Percentiles rank a stretch among this genome's conserved stretches.
Evolutionary conservation across 1,284 basidiomycete genomes (phyloP).

Genomic region (Pascua sp.): DNA sequence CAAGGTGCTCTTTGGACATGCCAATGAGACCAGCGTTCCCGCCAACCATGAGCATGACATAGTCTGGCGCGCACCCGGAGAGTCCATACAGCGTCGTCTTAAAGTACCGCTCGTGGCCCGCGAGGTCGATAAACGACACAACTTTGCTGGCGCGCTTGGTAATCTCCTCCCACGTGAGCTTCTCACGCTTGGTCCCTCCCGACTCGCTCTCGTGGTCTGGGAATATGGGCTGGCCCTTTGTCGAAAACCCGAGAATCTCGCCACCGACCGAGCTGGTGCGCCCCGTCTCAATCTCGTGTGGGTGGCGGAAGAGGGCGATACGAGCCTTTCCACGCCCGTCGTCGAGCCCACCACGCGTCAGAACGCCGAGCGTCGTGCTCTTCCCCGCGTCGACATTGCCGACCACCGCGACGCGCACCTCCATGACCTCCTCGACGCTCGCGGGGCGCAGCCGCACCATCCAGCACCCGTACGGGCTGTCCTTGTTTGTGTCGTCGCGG

Average conservation of each 20-base stretch:
- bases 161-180: constrained; percentile 94
- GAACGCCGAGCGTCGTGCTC: constrained; percentile 77
- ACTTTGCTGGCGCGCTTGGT: constrained; percentile 86
- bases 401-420: constrained; percentile 91
- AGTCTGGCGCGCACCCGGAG: constrained; percentile 90
- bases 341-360: constrained; percentile 72
- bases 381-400: constrained; percentile 87
- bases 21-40: constrained; percentile 92
- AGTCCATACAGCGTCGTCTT: constrained; percentile 93
- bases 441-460: constrained; percentile 41
- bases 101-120: constrained; percentile 75
- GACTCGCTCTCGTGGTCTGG: constrained; percentile 67
- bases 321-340: constrained; percentile 92
- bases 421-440: constrained; percentile 55
- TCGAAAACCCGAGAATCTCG: constrained; percentile 87
- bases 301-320: constrained; percentile 89
- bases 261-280: constrained; percentile 92
- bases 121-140: constrained; percentile 89
- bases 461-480: constrained; percentile 36
- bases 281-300: constrained; percentile 95
- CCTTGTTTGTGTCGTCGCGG: constrained; percentile 10
- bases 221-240: constrained; percentile 69
- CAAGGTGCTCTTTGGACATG: constrained; percentile 96
- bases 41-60: constrained; percentile 92
- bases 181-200: constrained; percentile 69